phyloP scores from a whole-genome alignment of 805 yeast species.

The Yamadazyma takamatsuzukensis region DNA sequence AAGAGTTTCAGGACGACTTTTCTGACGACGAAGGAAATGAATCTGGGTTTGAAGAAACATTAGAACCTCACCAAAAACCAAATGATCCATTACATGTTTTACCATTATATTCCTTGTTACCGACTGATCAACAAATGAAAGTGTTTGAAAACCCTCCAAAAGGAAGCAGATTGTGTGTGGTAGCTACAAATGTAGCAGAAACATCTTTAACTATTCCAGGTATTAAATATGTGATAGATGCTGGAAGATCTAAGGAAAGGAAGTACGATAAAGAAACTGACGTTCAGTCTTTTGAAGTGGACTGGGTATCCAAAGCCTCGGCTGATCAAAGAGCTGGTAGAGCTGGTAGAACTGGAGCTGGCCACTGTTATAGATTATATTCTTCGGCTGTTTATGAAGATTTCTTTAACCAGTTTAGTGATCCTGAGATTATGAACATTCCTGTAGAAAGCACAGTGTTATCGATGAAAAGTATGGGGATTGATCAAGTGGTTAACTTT shows the following conservation, averaged over 20 bases:
- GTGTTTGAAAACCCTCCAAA: constrained; percentile 83
- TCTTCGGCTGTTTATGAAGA: constrained; percentile 93
- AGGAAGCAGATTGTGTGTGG: constrained; percentile 83
- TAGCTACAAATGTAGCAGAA: constrained; percentile 97
- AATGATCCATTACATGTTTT: constrained; percentile 82
- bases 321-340: constrained; percentile 95
- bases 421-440: constrained; percentile 90
- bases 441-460: constrained; percentile 95
- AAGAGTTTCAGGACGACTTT: constrained; percentile 44
- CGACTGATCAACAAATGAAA: constrained; percentile 93
- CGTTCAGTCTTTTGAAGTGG: constrained; percentile 87
- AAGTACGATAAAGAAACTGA: constrained; percentile 78
- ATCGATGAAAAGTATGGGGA: constrained; percentile 96
- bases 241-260: constrained; percentile 92
- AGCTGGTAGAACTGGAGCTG: constrained; percentile 99
- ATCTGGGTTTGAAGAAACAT: constrained; percentile 68
- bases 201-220: constrained; percentile 97
- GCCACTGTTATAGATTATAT: constrained; percentile 88
- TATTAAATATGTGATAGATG: constrained; percentile 88
- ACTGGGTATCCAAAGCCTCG: constrained; percentile 93
- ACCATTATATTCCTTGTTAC: constrained; percentile 87
- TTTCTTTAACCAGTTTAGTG: constrained; percentile 76
- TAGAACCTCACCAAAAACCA: constrained; percentile 67
- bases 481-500: constrained; percentile 82
- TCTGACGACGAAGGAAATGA: constrained; percentile 55